Base-by-base conservation (phyloP, 2,329 filamentous ascomycete genomes). In the Myriangium duriaei region DNA sequence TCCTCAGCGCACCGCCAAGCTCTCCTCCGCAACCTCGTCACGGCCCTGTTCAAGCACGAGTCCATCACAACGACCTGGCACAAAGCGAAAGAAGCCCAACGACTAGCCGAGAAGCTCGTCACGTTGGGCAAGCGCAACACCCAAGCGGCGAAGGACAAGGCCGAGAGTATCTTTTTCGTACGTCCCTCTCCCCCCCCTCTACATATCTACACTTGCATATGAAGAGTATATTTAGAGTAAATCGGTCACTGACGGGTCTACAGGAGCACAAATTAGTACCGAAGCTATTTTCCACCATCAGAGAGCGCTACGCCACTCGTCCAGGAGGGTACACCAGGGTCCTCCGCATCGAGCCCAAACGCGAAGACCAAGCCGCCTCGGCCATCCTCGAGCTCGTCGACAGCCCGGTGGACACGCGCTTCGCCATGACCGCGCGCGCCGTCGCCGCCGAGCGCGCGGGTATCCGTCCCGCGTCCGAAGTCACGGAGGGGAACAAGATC, bases 1-100 rank as follows among this genome's bases (percentile, higher is more conserved):
- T 72, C 76, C 49, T 94, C 86, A 36, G 69, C 88, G 39, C 91
- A 95, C 59, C 76, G 91, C 58, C 76, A 88, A 66, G 88, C 91
- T 37, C 76, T 98, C 50, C 78, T 98, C 49, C 85, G 91, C 55
- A 95, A 96, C 64, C 71, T 98, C 44, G 87, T 96, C 58, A 94
- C 88, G 49, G 91, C 88, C 39, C 81, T 98, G 49, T 81, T 98
- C 64, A 73, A 83, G 61, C 77, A 93, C 62, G 91, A 98, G 67
- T 78, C 84, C 46, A 93, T 98, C 65, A 78, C 80, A 47, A 98
- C 91, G 35, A 94, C 91, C 64, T 95, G 82, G 72, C 79, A 81
- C 58, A 96, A 96, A 65, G 91, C 91, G 33, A 98, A 96, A 64
- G 91, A 98, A 67, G 83, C 91, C 13, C 91, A 98, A 64, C 74